Evolutionary conservation across 257 asterid species (phyloP), one percentile per base, ranked within the genome.

Genomic region (Plantago major): DNA sequence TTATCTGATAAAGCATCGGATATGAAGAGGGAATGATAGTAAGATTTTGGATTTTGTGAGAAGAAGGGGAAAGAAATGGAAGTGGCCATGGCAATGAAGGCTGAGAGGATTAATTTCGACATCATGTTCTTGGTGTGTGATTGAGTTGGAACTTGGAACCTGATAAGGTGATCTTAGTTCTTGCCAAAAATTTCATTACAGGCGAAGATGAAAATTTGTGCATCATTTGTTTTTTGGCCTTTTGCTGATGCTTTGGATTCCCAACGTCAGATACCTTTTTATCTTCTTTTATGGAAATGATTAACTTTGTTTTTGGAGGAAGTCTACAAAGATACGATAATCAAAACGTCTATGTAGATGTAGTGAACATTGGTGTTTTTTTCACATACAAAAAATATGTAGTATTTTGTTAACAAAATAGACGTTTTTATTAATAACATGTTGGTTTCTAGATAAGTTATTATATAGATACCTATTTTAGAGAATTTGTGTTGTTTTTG

Each of bases 1-100:
- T 87, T 87, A 72, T 70, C 55, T 40, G 85, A 76, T 11, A 60
- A 40, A 14, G 87, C 70, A 22, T 71, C 58, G 44, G 97, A 81
- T 37, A 81, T 37, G 80, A 77, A 87, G 56, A 83, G 66, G 44
- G 90, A 65, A 80, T 87, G 97, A 73, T 83, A 85, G 73, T 37
- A 68, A 7, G 79, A 55, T 47, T 81, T 83, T 11, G 71, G 68
- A 0, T 80, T 78, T 50, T 58, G 47, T 37, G 82, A 63, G 13
- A 65, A 16, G 50, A 58, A 67, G 38, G 73, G 59, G 67, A 74
- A 60, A 53, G 63, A 57, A 38, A 81, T 51, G 22, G 79, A 71
- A 58, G 83, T 64, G 50, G 80, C 67, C 60, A 80, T 18, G 66
- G 70, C 56, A 45, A 83, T 40, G n/a, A 76, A 37, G 77, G 64